Conservation (phyloP, 345 rosid genomes). For the Mallotus nudiflorus region DNA sequence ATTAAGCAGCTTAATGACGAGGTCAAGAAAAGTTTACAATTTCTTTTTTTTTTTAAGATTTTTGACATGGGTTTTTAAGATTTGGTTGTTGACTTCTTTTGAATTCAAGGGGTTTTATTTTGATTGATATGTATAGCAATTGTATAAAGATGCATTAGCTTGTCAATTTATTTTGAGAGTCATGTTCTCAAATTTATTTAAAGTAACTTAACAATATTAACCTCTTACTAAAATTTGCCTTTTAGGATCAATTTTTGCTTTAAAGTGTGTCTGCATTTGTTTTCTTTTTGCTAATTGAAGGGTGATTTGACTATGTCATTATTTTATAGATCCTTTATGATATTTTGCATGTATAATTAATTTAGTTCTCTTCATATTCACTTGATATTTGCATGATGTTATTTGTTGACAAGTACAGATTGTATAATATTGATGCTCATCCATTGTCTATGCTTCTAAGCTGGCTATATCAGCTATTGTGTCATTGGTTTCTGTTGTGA, state of each 20-base stretch:
- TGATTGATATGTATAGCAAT: too few species aligned
- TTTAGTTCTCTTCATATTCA: background rate
- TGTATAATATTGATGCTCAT: background rate
- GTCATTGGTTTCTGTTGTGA: background rate
- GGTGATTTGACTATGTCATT: background rate
- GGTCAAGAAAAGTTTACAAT: conserved; percentile 48
- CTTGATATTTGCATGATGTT: background rate
- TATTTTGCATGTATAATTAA: background rate
- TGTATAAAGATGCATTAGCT: too few species aligned
- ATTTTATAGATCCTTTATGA: background rate
- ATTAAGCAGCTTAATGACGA: conserved; percentile 48
- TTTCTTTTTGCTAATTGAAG: conserved; percentile 3
- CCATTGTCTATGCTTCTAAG: background rate
- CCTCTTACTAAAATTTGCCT: background rate
- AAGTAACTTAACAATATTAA: background rate
- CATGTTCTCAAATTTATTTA: background rate
- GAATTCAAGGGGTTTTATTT: too few species aligned
- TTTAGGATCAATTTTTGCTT: background rate
- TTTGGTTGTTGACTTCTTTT: too few species aligned
- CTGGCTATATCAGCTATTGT: background rate
- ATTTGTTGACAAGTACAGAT: background rate
- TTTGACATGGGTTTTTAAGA: too few species aligned
- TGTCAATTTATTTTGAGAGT: background rate
- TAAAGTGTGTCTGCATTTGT: background rate
- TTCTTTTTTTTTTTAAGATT: too few species aligned